Percentiles rank a stretch among this genome's conserved stretches.
Conservation (phyloP, 257 asterid species). For the Plantago elongata region DNA sequence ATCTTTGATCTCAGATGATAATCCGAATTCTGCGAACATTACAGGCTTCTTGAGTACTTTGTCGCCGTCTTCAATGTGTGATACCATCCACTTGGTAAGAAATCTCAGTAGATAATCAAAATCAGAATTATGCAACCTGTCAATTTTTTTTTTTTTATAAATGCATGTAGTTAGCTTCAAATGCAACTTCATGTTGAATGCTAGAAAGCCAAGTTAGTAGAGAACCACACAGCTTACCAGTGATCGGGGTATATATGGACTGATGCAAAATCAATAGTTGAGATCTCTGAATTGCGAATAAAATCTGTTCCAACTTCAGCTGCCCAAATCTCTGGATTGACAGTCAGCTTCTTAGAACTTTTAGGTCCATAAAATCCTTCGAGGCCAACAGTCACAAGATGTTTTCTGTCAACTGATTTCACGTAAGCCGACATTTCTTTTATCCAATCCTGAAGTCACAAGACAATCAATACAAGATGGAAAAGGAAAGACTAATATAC, state of each 20-base stretch:
- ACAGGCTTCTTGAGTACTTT: constrained; percentile 79
- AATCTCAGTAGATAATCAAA: constrained; percentile 68
- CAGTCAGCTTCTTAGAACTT: constrained; percentile 63
- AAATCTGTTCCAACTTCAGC: constrained; percentile 92
- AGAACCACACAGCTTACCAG: constrained; percentile 50
- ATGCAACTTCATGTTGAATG: not conserved
- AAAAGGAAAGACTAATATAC: not conserved
- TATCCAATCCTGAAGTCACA: constrained; percentile 83
- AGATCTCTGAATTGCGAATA: constrained; percentile 72
- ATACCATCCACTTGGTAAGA: constrained; percentile 76
- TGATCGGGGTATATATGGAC: constrained; percentile 96
- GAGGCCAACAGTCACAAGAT: constrained; percentile 84
- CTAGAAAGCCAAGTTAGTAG: not conserved
- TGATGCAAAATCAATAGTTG: constrained; percentile 90
- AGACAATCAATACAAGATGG: constrained; percentile 1
- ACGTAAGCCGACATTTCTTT: constrained; percentile 88
- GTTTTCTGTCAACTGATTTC: constrained; percentile 79
- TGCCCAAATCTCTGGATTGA: constrained; percentile 93
- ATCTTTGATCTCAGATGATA: constrained; percentile 50
- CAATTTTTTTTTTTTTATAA: no score
- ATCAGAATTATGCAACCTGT: constrained; percentile 70
- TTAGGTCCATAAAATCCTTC: constrained; percentile 98
- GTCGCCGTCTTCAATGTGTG: constrained; percentile 97
- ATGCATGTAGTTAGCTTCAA: not conserved
- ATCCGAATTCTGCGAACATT: constrained; percentile 83